Conservation (phyloP, 2,329 filamentous ascomycete species). For the Colletotrichum sp. region DNA sequence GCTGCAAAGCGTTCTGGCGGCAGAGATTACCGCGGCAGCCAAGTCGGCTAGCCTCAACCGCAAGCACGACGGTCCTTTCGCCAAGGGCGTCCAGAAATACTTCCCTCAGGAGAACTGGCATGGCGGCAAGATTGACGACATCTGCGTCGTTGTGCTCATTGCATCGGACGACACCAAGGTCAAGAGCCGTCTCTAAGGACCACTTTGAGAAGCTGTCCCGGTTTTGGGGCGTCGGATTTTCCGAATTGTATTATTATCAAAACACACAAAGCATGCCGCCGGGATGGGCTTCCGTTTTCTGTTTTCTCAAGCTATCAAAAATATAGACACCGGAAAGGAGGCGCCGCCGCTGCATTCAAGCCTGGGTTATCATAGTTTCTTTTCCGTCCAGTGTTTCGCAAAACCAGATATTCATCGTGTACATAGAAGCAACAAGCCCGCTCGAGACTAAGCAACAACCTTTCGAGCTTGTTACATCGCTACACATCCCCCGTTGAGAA, state of each 20-base stretch:
- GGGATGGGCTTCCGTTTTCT: not conserved
- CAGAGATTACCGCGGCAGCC: constrained; percentile 79
- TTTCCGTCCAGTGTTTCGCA: not conserved
- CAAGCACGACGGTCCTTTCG: constrained; percentile 88
- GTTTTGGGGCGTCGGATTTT: not conserved
- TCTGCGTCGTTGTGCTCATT: constrained; percentile 82
- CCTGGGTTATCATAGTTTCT: not conserved
- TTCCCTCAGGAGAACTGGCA: constrained; percentile 87
- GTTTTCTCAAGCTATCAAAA: not conserved
- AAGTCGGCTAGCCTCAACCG: constrained; percentile 84
- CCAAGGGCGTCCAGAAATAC: constrained; percentile 88
- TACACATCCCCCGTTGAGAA: not conserved
- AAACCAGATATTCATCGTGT: not conserved
- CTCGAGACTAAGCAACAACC: not conserved
- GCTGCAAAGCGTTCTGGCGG: constrained; percentile 79
- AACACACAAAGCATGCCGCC: not conserved
- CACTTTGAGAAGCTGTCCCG: not conserved
- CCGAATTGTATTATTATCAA: not conserved
- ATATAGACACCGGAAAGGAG: not conserved
- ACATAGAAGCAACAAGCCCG: not conserved
- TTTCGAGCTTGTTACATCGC: not conserved
- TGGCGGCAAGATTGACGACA: constrained; percentile 95
- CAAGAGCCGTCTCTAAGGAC: constrained; percentile 32
- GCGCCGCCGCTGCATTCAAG: not conserved
- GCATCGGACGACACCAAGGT: constrained; percentile 66